Evolutionary conservation across 257 asterid species (phyloP), one percentile per base, ranked within the genome.

Genomic region (Solanum appendiculatum): DNA sequence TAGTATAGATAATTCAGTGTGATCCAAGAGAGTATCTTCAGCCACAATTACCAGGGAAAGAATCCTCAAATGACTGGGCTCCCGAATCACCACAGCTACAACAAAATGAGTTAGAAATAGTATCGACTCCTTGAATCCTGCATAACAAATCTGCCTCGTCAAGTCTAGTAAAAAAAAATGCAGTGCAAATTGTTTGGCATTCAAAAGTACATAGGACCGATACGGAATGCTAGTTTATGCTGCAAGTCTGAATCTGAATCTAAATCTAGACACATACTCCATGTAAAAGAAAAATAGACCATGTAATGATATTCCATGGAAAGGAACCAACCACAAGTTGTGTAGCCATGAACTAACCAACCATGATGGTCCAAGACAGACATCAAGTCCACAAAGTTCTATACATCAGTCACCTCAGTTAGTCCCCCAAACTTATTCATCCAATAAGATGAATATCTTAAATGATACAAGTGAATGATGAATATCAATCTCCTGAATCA

Each of bases 61-160:
- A 58, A 48, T 89, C 93, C 72, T 92, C 95, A 66, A 87, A 89
- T 72, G 83, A 89, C 86, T 89, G 94, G 75, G 92, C 87, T 85
- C 94, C 98, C 13, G 90, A 88, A 86, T 90, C 93, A 40, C 91
- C 91, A 82, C 98, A 97, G 70, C 82, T 86, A 82, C 98, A 95
- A 90, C 99, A 95, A 90, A 84, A 60, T 39, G 87, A 75, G 86
- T 88, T 88, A 51, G 91, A 88, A 86, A 90, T 23, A 18, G 88
- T 87, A 46, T 42, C 74, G 5, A 91, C 87, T 86, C 96, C 95
- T 85, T 91, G 88, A 54, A 90, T 84, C 93, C 99, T 96, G 98
- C 89, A 89, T 20, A 83, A 86, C 39, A 12, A 69, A 86, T 56
- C 72, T 13, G 74, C 86, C 64, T 82, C 12, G 74, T 88, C 82